phyloP scores from a whole-genome alignment of 1,139 yeast genomes.

The Citeromyces siamensis region DNA sequence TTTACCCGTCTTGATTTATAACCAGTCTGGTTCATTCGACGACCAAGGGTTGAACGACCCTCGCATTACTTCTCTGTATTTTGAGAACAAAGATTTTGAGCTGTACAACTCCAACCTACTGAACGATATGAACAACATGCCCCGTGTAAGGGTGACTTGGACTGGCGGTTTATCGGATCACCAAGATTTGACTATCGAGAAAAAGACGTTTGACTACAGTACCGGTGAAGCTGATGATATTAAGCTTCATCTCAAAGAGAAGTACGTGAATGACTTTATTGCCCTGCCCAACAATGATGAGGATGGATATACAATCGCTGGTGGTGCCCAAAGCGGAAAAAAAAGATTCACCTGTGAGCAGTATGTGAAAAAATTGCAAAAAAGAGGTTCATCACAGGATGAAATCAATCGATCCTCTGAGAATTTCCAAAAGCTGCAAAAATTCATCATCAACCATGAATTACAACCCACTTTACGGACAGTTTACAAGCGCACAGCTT shows the following conservation, averaged over 20 bases:
- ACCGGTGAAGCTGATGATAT: conserved; percentile 42
- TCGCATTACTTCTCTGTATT: conserved; percentile 73
- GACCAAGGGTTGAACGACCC: conserved; percentile 54
- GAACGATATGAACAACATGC: conserved; percentile 55
- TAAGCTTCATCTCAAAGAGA: conserved; percentile 63
- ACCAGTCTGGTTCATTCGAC: conserved; percentile 24
- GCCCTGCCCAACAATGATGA: conserved; percentile 6
- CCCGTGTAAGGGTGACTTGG: conserved; percentile 84
- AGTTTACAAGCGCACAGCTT: conserved; percentile 84
- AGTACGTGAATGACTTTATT: conserved; percentile 56
- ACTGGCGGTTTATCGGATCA: conserved; percentile 68
- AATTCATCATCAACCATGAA: conserved; percentile 49
- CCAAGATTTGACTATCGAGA: conserved; percentile 72
- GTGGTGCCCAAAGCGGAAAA: conserved; percentile 5
- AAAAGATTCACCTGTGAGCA: conserved; percentile 15
- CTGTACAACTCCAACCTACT: conserved; percentile 77
- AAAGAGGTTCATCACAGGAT: conserved; percentile 28
- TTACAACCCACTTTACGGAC: conserved; percentile 84
- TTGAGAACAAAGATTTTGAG: conserved; percentile 76
- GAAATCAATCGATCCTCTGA: conserved; percentile 35
- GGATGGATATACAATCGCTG: not conserved
- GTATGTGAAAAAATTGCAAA: conserved; percentile 37
- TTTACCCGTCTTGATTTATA: conserved; percentile 79
- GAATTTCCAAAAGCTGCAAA: conserved; percentile 46
- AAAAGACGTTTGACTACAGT: conserved; percentile 52